Evolutionary conservation across 2,329 filamentous ascomycete genomes (phyloP), one percentile per base, ranked within the genome.

Genomic region (Mollisiaceae sp.): DNA sequence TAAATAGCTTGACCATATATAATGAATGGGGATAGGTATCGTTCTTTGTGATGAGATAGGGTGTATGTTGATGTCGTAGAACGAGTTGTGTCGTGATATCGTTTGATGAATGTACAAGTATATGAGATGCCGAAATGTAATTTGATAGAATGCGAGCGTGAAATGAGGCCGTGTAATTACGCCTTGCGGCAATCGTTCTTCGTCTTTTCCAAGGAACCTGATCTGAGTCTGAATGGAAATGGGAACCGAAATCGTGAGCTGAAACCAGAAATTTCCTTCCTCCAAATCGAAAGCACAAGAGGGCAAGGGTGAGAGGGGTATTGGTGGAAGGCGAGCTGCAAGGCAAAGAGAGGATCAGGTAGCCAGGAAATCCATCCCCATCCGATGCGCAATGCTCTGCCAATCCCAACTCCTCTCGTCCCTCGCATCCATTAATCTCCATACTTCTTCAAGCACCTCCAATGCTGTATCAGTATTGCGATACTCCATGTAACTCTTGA

Each of bases 361-460:
- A 15, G 73, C 75, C 36, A 86, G 78, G 70, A 88, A 88, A 74
- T 88, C 83, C 41, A 88, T 79, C 0, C 79, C 81, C 76, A 87
- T 81, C 8, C 78, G 72, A 61, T 79, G 77, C 0, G 86, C 86
- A 35, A 89, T 80, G 3, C 79, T 78, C 67, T 89, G 86, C 86
- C 86, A 89, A 74, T 90, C 87, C 87, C 87, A 90, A 20, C 81
- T 80, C 32, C 79, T 71, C 83, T 85, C 88, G 59, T 89, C 84
- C 22, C 82, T 85, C 11, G 76, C 74, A 32, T 83, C 84, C 85
- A 89, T 89, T 24, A 85, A 78, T 24, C 79, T 76, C 87, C 87
- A 89, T 2, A 89, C 79, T 69, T 85, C 82, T 69, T 87, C 83
- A 14, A 89, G 79, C 0, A 89, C 75, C 65, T 85, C 78, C 18